Conservation (phyloP, 192 early-diverging fungal species). For the Glomus cerebriforme region DNA sequence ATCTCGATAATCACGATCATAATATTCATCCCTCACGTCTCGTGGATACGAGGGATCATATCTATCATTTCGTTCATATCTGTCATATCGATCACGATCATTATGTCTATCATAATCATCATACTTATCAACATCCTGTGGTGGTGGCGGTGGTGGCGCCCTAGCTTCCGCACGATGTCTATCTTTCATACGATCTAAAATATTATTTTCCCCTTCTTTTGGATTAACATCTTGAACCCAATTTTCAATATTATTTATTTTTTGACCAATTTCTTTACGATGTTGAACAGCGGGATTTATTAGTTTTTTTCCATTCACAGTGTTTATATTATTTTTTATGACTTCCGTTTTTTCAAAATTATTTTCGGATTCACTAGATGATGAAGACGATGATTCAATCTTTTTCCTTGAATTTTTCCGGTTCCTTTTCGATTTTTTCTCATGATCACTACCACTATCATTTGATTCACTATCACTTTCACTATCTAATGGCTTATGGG, state of each 20-base stretch:
- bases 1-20: neutral
- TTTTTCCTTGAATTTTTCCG: neutral
- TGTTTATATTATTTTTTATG: neutral
- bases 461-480: neutral
- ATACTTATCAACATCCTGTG: slow-evolving; percentile 18
- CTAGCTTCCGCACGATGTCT: slow-evolving; percentile 22
- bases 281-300: neutral
- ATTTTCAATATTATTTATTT: slow-evolving; percentile 17
- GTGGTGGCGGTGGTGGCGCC: neutral
- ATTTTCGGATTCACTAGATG: neutral
- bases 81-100: neutral
- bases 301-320: neutral
- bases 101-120: neutral
- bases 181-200: slow-evolving; percentile 30
- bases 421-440: slow-evolving; percentile 1
- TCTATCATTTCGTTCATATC: neutral
- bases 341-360: neutral
- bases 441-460: neutral
- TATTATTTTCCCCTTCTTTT: slow-evolving; percentile 25
- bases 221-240: slow-evolving; percentile 25
- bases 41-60: neutral
- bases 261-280: slow-evolving; percentile 17
- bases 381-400: neutral
- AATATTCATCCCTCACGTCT: neutral
- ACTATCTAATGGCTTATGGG: slow-evolving; percentile 23